Evolutionary conservation across 2,329 filamentous ascomycete genomes (phyloP), one percentile per base, ranked within the genome.

Genomic region (Diaporthe sp.): DNA sequence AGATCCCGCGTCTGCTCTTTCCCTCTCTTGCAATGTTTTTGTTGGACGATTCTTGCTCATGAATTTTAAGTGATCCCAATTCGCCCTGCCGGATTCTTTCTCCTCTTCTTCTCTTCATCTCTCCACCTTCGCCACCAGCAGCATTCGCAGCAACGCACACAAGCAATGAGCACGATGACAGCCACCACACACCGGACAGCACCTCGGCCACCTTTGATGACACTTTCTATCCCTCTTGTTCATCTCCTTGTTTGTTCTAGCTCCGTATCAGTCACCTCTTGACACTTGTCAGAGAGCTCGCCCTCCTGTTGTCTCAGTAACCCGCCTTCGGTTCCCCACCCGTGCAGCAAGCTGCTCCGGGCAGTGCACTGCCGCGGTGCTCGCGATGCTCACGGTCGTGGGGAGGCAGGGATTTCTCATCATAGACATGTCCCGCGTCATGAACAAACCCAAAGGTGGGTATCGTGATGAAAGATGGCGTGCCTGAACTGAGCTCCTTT

Each of bases 361-460:
- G 55, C 55, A 34, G 31, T n/a, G 28, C 55, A 37, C 17, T 58
- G 55, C 55, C 31, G 31, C 55, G 58, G 58, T 25, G n/a, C 58
- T 17, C 58, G 58, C 58, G 2, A 42, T n/a, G 58, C 58, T 61
- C 37, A n/a, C n/a, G 22, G 34, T 19, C 58, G 22, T 37, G 34
- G 58, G 37, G n/a, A 28, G 22, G 34, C 58, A 42, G 37, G 28
- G 17, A 17, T 2, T 2, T 61, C 3, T 39, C 57, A 60, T 60
- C 34, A 60, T 39, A 3, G 57, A 51, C 37, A 39, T 39, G 12
- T 12, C 37, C 37, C 12, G 3, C 42, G 7, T 44, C 4, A 44
- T 7, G 42, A 19, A 57, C 53, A 57, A 57, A 57, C 53, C 25
- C 9, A 61, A 61, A 61, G 58, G 58, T 61, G 58, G 37, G 58